A percentile compares a stretch with the other conserved stretches of the same genome.
These are phyloP conservation scores for Zoysia pacifica DNA, from an alignment of 176 grass and related monocot species.

Conservation along the genomic window DNA sequence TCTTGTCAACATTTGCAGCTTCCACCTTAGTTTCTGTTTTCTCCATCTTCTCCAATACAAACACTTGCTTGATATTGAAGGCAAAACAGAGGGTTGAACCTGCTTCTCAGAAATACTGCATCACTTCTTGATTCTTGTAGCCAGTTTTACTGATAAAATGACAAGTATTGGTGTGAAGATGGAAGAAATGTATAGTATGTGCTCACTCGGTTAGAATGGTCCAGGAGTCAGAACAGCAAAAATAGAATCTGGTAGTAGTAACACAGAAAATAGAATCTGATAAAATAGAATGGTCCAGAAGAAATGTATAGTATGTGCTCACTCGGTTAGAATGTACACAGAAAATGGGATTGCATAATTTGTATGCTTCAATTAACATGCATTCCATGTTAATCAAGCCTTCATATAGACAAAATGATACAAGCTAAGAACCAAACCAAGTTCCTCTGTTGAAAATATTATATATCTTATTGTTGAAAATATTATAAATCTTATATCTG, in stretches of 20 bases:
- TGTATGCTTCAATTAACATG: background rate
- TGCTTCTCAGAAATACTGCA: background rate
- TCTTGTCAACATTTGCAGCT: background rate
- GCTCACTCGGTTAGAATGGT: background rate
- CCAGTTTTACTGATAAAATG: background rate
- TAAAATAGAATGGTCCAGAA: too few relatives aligned
- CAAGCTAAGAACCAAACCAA: constrained; percentile 2
- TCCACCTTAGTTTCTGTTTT: background rate
- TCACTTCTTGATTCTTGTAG: background rate
- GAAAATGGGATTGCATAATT: background rate
- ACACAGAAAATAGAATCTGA: background rate
- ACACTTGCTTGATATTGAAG: background rate
- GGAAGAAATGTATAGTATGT: background rate
- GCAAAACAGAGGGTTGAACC: background rate
- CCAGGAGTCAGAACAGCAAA: background rate
- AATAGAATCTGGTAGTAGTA: background rate
- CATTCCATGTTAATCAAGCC: background rate
- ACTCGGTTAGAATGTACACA: too few relatives aligned
- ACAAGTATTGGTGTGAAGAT: background rate
- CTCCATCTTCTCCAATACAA: constrained; percentile 13
- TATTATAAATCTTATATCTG: background rate
- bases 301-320: too few relatives aligned
- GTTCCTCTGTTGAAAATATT: background rate
- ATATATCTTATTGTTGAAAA: background rate
- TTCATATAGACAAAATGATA: background rate